Conservation (phyloP, 208 protist species). For the Acanthamoeba triangularis region DNA sequence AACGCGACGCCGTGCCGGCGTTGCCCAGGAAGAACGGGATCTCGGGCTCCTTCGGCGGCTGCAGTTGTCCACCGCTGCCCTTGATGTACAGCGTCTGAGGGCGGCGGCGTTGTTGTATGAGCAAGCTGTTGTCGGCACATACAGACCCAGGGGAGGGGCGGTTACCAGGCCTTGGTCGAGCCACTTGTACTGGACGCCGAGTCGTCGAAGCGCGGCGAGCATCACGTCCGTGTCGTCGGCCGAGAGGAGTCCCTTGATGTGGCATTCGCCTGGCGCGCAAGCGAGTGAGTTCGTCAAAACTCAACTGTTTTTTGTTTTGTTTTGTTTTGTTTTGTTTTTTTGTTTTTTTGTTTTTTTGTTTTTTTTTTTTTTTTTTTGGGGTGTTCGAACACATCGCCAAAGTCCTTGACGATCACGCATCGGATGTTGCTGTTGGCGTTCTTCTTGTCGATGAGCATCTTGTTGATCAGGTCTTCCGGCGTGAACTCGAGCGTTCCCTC, state of each 20-base stretch:
- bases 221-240: constrained; percentile 91
- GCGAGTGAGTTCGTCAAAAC: neutral
- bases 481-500: constrained; percentile 64
- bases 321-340: too few species aligned
- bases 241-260: constrained; percentile 88
- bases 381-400: constrained; percentile 84
- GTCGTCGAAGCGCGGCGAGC: constrained; percentile 78
- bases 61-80: constrained; percentile 82
- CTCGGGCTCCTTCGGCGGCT: constrained; percentile 55
- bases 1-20: constrained; percentile 90
- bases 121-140: neutral
- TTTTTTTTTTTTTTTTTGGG: too few species aligned
- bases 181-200: constrained; percentile 78
- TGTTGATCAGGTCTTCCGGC: constrained; percentile 83
- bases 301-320: too few species aligned
- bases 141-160: neutral
- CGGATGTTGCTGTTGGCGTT: constrained; percentile 85
- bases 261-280: neutral
- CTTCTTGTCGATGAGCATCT: constrained; percentile 93
- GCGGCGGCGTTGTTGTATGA: neutral
- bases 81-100: constrained; percentile 74
- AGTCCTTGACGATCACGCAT: constrained; percentile 82
- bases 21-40: constrained; percentile 90
- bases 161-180: constrained; percentile 61
- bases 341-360: too few species aligned